Base-by-base conservation (phyloP, 345 rosid genomes). In the Euphorbia lathyris region DNA sequence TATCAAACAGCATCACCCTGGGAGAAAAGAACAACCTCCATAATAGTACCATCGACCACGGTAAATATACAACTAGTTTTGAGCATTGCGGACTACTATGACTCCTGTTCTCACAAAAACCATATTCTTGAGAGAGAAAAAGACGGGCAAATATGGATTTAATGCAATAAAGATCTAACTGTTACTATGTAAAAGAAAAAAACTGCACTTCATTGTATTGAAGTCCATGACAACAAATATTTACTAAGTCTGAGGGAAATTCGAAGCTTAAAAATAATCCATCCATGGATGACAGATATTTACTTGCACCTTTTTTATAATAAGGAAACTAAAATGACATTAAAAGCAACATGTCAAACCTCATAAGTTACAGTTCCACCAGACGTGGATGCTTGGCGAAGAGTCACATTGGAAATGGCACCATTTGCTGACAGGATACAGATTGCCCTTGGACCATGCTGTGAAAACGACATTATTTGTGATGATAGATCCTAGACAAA, bases 331-430 rank as follows among this genome's bases (percentile, higher is more conserved):
- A 14, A 66, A 50, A 2, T 8, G 36, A 66, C 60, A 30, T 9
- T 22, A 13, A n/a, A 60, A 47, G 58, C 27, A 48, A 71, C 66
- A 48, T 63, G 61, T 77, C 85, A 73, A 63, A 89, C 96, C 92
- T 87, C 96, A 60, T 86, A 87, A 58, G 92, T 86, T 45, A 89
- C 92, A 63, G 86, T 86, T 65, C 96, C 96, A n/a, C 92, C 92
- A 22, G 92, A 84, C 67, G 86, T 79, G 22, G 92, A 82, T 12
- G 86, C 78, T 65, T 87, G 95, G 74, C 90, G 83, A 67, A 89
- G 88, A 66, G 90, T 86, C n/a, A 84, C 96, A 27, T 86, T 89
- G 29, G 90, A 89, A 80, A 89, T 83, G 78, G 90, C 82, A 72
- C 96, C 96, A 81, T 71, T 87, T 60, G 90, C 96, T 26, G 96